Conservation (phyloP, 75 land plant genomes). For the Picea glauca region DNA sequence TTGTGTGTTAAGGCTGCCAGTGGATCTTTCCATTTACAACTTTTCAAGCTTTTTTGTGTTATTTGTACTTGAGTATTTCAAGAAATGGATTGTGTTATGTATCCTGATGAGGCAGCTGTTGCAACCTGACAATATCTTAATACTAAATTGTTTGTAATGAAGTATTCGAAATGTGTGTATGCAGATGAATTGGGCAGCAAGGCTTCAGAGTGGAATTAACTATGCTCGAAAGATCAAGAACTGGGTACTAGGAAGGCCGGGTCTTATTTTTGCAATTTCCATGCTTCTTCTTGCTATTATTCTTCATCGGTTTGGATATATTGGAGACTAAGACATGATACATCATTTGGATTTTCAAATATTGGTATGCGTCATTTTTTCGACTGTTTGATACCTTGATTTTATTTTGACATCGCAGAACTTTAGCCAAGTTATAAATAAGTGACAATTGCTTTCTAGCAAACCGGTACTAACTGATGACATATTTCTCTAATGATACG, state of each 20-base stretch:
- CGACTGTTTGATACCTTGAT: neutral
- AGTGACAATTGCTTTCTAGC: neutral
- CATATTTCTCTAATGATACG: too few species aligned
- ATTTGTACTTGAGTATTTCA: too few species aligned
- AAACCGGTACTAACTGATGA: too few species aligned
- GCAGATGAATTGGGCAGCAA: conserved; percentile 94
- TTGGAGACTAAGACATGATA: conserved; percentile 42
- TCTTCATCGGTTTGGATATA: conserved; percentile 75
- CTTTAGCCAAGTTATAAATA: neutral
- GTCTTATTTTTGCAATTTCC: conserved; percentile 70
- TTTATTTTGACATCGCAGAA: neutral
- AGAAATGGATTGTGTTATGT: too few species aligned
- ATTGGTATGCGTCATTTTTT: neutral
- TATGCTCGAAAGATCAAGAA: conserved; percentile 66
- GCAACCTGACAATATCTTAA: too few species aligned
- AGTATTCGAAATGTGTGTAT: neutral
- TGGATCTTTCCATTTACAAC: too few species aligned
- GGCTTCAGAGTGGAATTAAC: conserved; percentile 50
- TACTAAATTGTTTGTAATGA: neutral
- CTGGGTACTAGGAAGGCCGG: conserved; percentile 83
- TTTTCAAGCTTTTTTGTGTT: too few species aligned
- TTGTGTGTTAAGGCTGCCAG: too few species aligned
- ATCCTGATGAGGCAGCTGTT: too few species aligned
- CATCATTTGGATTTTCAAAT: neutral
- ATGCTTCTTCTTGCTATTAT: conserved; percentile 83